Conservation (phyloP, 768 basidiomycete genomes). For the Paxillus rubicundulus region DNA sequence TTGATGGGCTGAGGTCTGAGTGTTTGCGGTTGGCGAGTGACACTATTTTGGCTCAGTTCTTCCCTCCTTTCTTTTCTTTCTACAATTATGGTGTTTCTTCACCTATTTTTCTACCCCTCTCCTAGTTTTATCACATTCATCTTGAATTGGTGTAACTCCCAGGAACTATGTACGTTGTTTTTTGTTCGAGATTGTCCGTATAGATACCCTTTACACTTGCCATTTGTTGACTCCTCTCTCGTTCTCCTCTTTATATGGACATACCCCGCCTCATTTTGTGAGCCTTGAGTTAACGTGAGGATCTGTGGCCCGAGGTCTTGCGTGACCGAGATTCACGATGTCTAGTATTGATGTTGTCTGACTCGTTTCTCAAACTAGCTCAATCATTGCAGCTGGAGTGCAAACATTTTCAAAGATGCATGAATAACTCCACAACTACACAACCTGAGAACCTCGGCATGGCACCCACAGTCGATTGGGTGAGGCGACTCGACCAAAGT, state of each 20-base stretch:
- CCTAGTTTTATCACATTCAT: conserved; percentile 6
- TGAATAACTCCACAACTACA: too few species aligned
- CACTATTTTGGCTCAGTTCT: not conserved
- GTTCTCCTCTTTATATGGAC: not conserved
- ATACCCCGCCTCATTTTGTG: not conserved
- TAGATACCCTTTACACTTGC: conserved; percentile 27
- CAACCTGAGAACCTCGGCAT: too few species aligned
- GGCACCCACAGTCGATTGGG: too few species aligned
- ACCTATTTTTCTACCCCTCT: conserved; percentile 11
- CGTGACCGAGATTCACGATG: too few species aligned
- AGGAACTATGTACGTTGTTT: conserved; percentile 26
- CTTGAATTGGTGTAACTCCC: conserved; percentile 16
- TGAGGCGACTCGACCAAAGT: too few species aligned
- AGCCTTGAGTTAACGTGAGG: not conserved
- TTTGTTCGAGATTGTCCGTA: conserved; percentile 4
- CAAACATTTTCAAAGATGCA: too few species aligned
- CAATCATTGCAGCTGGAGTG: too few species aligned
- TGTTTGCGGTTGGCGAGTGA: conserved; percentile 7
- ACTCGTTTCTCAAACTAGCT: too few species aligned
- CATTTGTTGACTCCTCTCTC: not conserved
- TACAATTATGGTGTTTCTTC: conserved; percentile 10
- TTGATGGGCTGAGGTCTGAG: conserved; percentile 40
- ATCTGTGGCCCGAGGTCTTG: too few species aligned
- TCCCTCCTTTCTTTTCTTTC: conserved; percentile 3
- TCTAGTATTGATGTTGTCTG: too few species aligned